A percentile compares a stretch with the other conserved stretches of the same genome.
phyloP scores from a whole-genome alignment of 139 green algal genomes.

The Coelastrella sp. region DNA sequence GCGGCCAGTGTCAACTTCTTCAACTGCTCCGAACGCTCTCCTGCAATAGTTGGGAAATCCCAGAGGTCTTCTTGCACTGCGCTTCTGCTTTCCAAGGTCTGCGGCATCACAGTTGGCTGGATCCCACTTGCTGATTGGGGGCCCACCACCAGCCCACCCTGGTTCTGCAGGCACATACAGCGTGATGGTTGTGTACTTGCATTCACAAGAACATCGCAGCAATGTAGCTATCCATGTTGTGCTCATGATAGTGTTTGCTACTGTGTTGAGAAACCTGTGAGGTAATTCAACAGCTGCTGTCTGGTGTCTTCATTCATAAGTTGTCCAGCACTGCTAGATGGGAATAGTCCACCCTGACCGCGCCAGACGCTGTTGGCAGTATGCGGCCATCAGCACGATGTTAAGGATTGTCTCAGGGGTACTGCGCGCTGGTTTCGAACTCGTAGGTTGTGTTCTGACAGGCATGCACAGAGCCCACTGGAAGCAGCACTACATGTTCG shows the following conservation, averaged over 20 bases:
- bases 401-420: slow-evolving; percentile 61
- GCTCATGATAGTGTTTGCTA: too few species aligned
- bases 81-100: too few species aligned
- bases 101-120: slow-evolving; percentile 70
- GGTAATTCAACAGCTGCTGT: slow-evolving; percentile 53
- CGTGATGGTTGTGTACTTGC: too few species aligned
- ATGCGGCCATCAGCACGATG: slow-evolving; percentile 75
- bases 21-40: too few species aligned
- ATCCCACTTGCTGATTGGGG: slow-evolving; percentile 70
- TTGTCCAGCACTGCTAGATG: slow-evolving; percentile 76
- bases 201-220: too few species aligned
- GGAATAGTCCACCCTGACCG: slow-evolving; percentile 52
- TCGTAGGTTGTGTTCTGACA: slow-evolving; percentile 50
- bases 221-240: too few species aligned
- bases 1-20: too few species aligned
- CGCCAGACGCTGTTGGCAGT: slow-evolving; percentile 67
- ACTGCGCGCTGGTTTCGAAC: slow-evolving; percentile 48
- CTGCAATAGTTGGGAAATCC: too few species aligned
- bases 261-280: slow-evolving; percentile 38
- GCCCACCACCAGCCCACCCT: slow-evolving; percentile 19
- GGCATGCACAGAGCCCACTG: background rate
- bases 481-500: too few species aligned
- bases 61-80: too few species aligned
- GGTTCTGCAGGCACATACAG: background rate
- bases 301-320: slow-evolving; percentile 67